These are phyloP conservation scores for Dendrocalamus sinicus DNA, from an alignment of 176 grass and related monocot genomes.

Conservation along the genomic window DNA sequence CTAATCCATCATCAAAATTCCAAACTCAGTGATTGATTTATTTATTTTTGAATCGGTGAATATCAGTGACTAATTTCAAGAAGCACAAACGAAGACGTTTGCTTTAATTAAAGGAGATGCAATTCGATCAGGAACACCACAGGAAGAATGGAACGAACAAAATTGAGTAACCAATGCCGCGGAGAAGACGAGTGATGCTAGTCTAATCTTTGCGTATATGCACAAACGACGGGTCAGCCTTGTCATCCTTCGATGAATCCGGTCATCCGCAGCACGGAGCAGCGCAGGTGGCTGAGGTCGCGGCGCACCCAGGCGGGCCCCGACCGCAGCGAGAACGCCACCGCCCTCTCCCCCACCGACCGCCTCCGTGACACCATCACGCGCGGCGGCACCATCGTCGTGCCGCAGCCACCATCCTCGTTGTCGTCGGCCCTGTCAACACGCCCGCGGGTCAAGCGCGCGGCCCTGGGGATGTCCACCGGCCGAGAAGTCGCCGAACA, in stretches of 20 bases:
- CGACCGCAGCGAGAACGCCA: constrained; percentile 63
- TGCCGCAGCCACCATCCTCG: background rate
- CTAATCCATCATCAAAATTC: constrained; percentile 1
- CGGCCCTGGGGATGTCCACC: constrained; percentile 49
- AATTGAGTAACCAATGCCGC: constrained; percentile 14
- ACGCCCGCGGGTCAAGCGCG: background rate
- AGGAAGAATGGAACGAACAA: background rate
- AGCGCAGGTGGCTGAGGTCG: constrained; percentile 67
- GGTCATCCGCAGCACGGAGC: constrained; percentile 76
- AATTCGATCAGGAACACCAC: background rate
- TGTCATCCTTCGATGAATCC: constrained; percentile 79
- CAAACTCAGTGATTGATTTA: background rate
- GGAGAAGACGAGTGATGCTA: constrained; percentile 1
- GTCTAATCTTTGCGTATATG: background rate
- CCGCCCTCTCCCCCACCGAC: constrained; percentile 22
- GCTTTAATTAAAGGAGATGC: background rate
- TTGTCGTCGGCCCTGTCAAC: background rate
- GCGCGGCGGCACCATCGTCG: constrained; percentile 67
- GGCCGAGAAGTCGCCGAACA: constrained; percentile 1
- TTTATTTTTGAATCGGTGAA: no score
- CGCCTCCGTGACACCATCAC: constrained; percentile 58
- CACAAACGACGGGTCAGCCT: background rate
- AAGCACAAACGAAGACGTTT: background rate
- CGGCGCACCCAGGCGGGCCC: constrained; percentile 68
- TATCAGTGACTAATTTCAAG: background rate